phyloP scores from a whole-genome alignment of 2,329 filamentous ascomycete species.

The Ceratocystis cacaofunesta region DNA sequence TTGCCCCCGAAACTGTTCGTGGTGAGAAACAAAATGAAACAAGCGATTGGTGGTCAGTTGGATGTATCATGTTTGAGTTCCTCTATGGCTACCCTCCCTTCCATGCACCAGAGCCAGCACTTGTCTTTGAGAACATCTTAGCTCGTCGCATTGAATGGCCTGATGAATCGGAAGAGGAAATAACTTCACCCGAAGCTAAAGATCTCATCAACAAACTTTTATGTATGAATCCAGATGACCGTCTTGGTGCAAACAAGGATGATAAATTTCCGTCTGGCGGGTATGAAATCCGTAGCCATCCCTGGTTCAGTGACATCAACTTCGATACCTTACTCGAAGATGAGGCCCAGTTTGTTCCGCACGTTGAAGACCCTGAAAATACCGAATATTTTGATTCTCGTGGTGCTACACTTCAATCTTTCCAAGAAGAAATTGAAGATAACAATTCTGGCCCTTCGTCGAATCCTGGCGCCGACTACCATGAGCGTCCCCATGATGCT shows the following conservation, averaged over 20 bases:
- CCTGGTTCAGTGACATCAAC: constrained; percentile 75
- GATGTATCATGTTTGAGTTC: constrained; percentile 95
- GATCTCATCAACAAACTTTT: constrained; percentile 89
- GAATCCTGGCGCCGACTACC: constrained; percentile 54
- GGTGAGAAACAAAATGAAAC: constrained; percentile 92
- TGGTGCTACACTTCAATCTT: constrained; percentile 81
- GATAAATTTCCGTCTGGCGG: constrained; percentile 74
- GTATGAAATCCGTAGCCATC: constrained; percentile 75
- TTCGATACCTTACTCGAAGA: constrained; percentile 91
- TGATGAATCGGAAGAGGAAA: constrained; percentile 58
- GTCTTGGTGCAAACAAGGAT: constrained; percentile 71
- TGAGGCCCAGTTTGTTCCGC: constrained; percentile 87
- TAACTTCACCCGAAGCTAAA: constrained; percentile 70
- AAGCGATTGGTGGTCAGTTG: constrained; percentile 99
- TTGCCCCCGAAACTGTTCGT: constrained; percentile 92
- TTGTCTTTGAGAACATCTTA: constrained; percentile 94
- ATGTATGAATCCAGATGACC: constrained; percentile 64
- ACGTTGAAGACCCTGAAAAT: constrained; percentile 84
- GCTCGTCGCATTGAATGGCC: constrained; percentile 86
- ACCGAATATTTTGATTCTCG: constrained; percentile 94
- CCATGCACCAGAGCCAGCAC: constrained; percentile 74
- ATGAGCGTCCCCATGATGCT: constrained; percentile 86
- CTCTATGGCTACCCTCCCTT: constrained; percentile 89
- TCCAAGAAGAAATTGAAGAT: constrained; percentile 88
- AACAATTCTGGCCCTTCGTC: constrained; percentile 60